Conservation (phyloP, 1,284 basidiomycete genomes). For the Acaromyces ingoldii region DNA sequence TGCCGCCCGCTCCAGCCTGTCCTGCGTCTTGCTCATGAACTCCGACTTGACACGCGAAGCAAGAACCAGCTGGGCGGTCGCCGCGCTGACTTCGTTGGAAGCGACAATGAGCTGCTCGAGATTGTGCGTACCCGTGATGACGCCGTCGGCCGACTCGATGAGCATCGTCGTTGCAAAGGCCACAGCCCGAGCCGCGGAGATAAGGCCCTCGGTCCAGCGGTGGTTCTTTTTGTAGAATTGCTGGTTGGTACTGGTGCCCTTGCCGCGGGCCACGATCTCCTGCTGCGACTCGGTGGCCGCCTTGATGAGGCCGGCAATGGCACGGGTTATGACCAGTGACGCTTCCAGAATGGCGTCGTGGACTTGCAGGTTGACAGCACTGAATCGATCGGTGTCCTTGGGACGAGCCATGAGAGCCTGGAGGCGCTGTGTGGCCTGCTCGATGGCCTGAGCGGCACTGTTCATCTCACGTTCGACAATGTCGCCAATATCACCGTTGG, state of each 20-base stretch:
- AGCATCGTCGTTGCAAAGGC: constrained; percentile 94
- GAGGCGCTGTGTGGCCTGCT: constrained; percentile 80
- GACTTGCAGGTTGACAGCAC: constrained; percentile 86
- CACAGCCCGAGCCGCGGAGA: constrained; percentile 94
- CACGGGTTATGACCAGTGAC: constrained; percentile 87
- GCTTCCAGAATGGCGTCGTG: constrained; percentile 95
- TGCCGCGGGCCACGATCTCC: constrained; percentile 94
- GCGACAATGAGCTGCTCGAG: constrained; percentile 98
- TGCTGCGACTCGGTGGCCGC: constrained; percentile 96
- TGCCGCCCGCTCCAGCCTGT: constrained; percentile 87
- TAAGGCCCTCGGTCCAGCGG: constrained; percentile 98
- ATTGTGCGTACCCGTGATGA: constrained; percentile 90
- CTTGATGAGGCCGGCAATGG: constrained; percentile 88
- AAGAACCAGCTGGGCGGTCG: constrained; percentile 95
- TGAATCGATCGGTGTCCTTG: constrained; percentile 75
- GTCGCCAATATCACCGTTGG: constrained; percentile 91
- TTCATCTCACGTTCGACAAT: constrained; percentile 96
- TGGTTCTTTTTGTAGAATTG: constrained; percentile 99
- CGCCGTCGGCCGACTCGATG: constrained; percentile 96
- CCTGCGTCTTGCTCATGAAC: constrained; percentile 97
- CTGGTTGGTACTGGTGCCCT: constrained; percentile 77
- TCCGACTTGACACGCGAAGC: constrained; percentile 97
- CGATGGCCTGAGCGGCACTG: constrained; percentile 86
- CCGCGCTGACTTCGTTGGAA: constrained; percentile 93
- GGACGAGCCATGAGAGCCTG: constrained; percentile 86